phyloP scores from a whole-genome alignment of 306 rosid species.

The Glycine soja region DNA sequence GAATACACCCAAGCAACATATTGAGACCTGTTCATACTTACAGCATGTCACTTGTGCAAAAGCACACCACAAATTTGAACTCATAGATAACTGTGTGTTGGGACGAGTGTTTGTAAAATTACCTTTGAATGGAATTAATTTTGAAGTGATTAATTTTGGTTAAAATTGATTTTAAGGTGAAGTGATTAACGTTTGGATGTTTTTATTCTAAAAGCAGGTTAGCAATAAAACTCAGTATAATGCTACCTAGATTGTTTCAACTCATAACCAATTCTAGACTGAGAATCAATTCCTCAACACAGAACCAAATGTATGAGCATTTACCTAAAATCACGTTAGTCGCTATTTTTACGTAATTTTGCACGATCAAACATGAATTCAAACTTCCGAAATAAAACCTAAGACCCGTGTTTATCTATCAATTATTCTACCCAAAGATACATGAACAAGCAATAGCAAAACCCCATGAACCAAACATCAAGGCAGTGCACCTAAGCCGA shows the following conservation, averaged over 20 bases:
- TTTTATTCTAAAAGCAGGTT: not conserved
- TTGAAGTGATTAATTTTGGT: not conserved
- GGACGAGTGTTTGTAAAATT: not conserved
- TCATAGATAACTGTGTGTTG: not conserved
- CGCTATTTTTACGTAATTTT: not conserved
- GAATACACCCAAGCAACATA: conserved; percentile 17
- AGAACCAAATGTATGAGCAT: not conserved
- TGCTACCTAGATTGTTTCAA: not conserved
- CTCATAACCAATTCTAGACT: not conserved
- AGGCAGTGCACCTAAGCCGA: not conserved
- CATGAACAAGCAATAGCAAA: conserved; percentile 11
- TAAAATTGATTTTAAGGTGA: not conserved
- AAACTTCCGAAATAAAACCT: conserved; percentile 13
- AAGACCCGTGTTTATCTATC: conserved; percentile 2
- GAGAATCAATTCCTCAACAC: not conserved
- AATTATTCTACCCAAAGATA: not conserved
- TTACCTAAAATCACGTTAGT: not conserved
- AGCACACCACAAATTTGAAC: conserved; percentile 6
- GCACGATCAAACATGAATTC: not conserved
- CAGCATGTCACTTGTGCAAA: conserved; percentile 15
- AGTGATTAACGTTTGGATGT: not conserved
- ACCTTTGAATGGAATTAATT: not conserved
- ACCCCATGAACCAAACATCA: conserved; percentile 26
- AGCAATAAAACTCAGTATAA: not conserved
- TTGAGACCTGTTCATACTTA: not conserved